A percentile compares a stretch with the other conserved stretches of the same genome.
Evolutionary conservation across 768 basidiomycete genomes (phyloP).

Genomic region (Mycena capillaripes): DNA sequence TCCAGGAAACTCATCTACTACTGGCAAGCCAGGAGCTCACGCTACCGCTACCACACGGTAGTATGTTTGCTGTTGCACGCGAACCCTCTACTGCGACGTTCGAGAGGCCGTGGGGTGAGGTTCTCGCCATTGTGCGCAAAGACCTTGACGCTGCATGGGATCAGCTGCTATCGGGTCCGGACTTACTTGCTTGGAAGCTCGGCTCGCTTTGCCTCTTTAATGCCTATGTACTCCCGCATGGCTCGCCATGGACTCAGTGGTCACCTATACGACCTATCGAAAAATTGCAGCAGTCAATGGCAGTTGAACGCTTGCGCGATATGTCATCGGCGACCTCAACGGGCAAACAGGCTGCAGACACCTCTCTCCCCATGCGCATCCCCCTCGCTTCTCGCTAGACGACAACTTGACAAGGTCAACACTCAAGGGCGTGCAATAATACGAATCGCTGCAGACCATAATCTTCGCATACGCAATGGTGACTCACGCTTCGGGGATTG

Average conservation of each 20-base stretch:
- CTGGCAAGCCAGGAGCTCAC: not conserved
- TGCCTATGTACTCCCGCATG: not conserved
- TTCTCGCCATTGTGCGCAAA: not conserved
- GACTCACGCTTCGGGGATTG: not conserved
- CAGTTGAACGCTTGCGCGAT: not conserved
- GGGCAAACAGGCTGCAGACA: not conserved
- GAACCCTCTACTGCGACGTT: not conserved
- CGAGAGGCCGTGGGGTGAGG: not conserved
- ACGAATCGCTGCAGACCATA: not conserved
- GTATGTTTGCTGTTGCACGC: not conserved
- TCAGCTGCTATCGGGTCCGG: not conserved
- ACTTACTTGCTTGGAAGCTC: not conserved
- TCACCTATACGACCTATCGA: not conserved
- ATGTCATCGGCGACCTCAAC: not conserved
- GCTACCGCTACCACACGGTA: not conserved
- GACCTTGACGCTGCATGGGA: not conserved
- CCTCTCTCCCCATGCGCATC: not conserved
- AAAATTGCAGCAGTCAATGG: not conserved
- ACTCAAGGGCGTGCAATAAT: not conserved
- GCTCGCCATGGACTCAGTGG: not conserved
- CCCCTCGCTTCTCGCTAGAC: not conserved
- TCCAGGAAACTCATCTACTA: not conserved
- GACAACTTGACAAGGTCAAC: not conserved
- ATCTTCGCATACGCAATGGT: not conserved
- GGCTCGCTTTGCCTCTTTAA: not conserved